Evolutionary conservation across 208 protist genomes (phyloP).

Genomic region (Wallacemonas sp.): DNA sequence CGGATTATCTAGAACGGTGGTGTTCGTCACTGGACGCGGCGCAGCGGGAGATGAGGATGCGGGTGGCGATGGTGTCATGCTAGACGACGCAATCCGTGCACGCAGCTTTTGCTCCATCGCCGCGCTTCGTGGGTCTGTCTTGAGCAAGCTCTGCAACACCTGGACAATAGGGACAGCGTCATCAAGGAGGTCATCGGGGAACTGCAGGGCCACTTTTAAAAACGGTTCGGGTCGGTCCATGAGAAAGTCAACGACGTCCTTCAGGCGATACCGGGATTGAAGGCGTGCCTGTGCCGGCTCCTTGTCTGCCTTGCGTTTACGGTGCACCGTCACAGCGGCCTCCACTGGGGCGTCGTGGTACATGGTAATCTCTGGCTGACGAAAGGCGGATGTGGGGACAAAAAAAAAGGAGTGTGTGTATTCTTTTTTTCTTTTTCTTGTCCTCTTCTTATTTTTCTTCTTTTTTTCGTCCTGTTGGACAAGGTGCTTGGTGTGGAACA

Average conservation of each 20-base stretch:
- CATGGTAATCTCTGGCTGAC: conserved; percentile 35
- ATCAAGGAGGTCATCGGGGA: conserved; percentile 82
- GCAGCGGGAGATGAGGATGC: not conserved
- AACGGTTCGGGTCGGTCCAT: conserved; percentile 21
- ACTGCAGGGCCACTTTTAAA: conserved; percentile 79
- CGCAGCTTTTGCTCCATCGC: conserved; percentile 11
- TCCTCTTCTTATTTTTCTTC: not conserved
- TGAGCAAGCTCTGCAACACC: conserved; percentile 44
- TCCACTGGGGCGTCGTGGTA: conserved; percentile 73
- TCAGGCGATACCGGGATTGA: conserved; percentile 24
- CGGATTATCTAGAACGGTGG: conserved; percentile 31
- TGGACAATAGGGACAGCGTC: conserved; percentile 66
- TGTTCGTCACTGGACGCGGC: not conserved
- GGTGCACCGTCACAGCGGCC: conserved; percentile 46
- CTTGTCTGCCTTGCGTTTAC: conserved; percentile 18
- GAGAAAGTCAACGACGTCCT: conserved; percentile 31
- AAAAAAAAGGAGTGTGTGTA: not conserved
- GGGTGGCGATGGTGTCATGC: not conserved
- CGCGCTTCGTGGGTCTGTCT: conserved; percentile 29
- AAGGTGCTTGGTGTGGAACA: no score
- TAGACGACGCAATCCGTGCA: not conserved
- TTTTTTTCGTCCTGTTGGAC: not conserved
- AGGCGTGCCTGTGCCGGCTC: not conserved
- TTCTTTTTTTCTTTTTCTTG: not conserved
- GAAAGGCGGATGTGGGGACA: conserved; percentile 5